phyloP scores from a whole-genome alignment of 2,329 filamentous ascomycete genomes.

The Claviceps sp. region DNA sequence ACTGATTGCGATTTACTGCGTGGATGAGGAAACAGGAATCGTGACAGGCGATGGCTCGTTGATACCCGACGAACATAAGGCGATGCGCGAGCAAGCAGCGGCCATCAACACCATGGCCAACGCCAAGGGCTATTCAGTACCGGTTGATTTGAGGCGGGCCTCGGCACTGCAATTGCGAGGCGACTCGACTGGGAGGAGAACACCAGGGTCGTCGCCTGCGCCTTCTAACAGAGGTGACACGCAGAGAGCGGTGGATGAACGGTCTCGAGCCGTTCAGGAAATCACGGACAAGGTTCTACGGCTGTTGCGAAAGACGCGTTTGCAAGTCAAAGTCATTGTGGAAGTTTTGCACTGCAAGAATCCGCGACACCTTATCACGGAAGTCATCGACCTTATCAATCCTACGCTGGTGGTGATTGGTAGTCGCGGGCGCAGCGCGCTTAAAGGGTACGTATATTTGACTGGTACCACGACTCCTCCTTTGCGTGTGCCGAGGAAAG shows the following conservation, averaged over 20 bases:
- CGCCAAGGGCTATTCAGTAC: slow-evolving; percentile 20
- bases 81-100: slow-evolving; percentile 61
- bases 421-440: slow-evolving; percentile 75
- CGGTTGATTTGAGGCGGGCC: slow-evolving; percentile 19
- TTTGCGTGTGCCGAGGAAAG: not conserved
- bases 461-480: not conserved
- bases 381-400: slow-evolving; percentile 87
- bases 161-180: slow-evolving; percentile 15
- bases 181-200: slow-evolving; percentile 16
- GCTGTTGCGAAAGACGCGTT: slow-evolving; percentile 73
- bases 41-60: slow-evolving; percentile 33
- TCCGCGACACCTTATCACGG: slow-evolving; percentile 87
- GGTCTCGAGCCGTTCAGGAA: slow-evolving; percentile 65
- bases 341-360: slow-evolving; percentile 98
- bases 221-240: slow-evolving; percentile 35
- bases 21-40: slow-evolving; percentile 73
- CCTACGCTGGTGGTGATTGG: slow-evolving; percentile 90
- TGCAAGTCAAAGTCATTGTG: slow-evolving; percentile 86
- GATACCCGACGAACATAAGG: slow-evolving; percentile 59
- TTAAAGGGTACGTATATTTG: slow-evolving; percentile 63
- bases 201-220: slow-evolving; percentile 32
- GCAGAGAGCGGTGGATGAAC: slow-evolving; percentile 59
- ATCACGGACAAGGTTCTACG: slow-evolving; percentile 79
- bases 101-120: slow-evolving; percentile 52
- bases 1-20: slow-evolving; percentile 81